Evolutionary conservation across 495 filamentous ascomycete genomes (phyloP).

Genomic region (Extremus antarcticus): DNA sequence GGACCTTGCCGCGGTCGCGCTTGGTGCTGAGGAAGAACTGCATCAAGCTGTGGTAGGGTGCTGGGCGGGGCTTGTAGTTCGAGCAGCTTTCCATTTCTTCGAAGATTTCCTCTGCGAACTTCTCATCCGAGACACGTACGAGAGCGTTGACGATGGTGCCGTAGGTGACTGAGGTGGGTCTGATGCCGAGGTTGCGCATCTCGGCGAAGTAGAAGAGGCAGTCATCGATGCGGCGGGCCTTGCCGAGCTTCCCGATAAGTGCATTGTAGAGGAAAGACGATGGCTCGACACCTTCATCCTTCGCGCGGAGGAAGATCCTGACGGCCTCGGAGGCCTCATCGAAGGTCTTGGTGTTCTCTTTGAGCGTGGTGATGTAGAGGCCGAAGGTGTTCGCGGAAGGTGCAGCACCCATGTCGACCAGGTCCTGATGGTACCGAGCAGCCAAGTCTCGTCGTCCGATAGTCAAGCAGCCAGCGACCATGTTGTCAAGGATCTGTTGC

Average conservation of each 20-base stretch:
- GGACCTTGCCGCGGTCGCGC: constrained; percentile 83
- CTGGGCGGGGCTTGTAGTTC: constrained; percentile 94
- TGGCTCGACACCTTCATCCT: constrained; percentile 87
- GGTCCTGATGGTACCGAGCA: constrained; percentile 77
- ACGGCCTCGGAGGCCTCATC: constrained; percentile 94
- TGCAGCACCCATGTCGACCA: constrained; percentile 73
- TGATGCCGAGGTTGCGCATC: constrained; percentile 87
- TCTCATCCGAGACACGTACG: constrained; percentile 93
- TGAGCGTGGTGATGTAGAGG: constrained; percentile 93
- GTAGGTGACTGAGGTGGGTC: constrained; percentile 94
- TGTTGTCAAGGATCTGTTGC: constrained; percentile 87
- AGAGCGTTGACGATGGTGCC: constrained; percentile 96
- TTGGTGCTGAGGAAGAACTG: constrained; percentile 98
- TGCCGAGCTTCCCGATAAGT: constrained; percentile 93
- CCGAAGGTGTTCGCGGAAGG: constrained; percentile 97
- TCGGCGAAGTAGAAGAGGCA: constrained; percentile 95
- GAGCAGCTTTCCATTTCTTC: constrained; percentile 98
- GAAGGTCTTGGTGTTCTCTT: constrained; percentile 92
- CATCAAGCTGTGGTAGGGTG: constrained; percentile 98
- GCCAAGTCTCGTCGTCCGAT: constrained; percentile 69
- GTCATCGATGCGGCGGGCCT: constrained; percentile 93
- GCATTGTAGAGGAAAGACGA: constrained; percentile 97
- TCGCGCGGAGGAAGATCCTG: constrained; percentile 90
- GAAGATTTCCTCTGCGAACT: constrained; percentile 94
- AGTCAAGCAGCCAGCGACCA: constrained; percentile 86